Conservation (phyloP, 495 filamentous ascomycete species). For the Penicillium ochrochloron region DNA sequence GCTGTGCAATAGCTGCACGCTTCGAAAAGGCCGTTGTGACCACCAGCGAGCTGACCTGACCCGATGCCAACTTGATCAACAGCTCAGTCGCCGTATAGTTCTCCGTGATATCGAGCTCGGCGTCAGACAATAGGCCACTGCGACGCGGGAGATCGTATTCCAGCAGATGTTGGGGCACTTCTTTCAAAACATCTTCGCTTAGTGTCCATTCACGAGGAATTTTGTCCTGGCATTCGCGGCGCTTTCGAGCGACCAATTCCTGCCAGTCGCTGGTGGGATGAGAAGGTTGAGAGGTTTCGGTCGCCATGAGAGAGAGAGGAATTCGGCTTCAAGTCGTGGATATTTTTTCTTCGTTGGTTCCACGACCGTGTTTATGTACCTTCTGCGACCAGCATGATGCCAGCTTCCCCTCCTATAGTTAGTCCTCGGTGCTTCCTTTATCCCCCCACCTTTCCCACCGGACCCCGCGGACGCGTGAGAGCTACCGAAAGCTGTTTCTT, state of each 20-base stretch:
- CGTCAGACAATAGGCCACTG: constrained; percentile 30
- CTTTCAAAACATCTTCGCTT: constrained; percentile 8
- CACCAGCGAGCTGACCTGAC: constrained; percentile 42
- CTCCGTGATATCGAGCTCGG: constrained; percentile 58
- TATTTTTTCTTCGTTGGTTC: background rate
- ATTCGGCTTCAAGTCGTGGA: background rate
- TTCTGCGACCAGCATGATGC: background rate
- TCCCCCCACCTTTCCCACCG: background rate
- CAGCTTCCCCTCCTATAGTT: background rate
- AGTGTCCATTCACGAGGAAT: constrained; percentile 38
- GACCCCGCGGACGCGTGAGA: background rate
- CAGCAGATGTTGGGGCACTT: constrained; percentile 20
- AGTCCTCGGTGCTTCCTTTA: background rate
- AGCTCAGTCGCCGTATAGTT: constrained; percentile 53
- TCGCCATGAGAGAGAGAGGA: background rate
- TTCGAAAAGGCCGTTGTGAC: constrained; percentile 57
- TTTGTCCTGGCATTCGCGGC: constrained; percentile 28
- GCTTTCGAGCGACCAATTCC: constrained; percentile 29
- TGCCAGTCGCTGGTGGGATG: constrained; percentile 26
- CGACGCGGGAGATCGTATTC: constrained; percentile 25
- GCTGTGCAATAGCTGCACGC: constrained; percentile 39
- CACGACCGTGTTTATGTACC: constrained; percentile 5
- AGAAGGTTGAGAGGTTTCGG: background rate
- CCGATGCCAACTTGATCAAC: constrained; percentile 29
- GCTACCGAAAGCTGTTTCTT: background rate